Base-by-base conservation (phyloP, 2,329 filamentous ascomycete species). In the Lecanicillium sp. region DNA sequence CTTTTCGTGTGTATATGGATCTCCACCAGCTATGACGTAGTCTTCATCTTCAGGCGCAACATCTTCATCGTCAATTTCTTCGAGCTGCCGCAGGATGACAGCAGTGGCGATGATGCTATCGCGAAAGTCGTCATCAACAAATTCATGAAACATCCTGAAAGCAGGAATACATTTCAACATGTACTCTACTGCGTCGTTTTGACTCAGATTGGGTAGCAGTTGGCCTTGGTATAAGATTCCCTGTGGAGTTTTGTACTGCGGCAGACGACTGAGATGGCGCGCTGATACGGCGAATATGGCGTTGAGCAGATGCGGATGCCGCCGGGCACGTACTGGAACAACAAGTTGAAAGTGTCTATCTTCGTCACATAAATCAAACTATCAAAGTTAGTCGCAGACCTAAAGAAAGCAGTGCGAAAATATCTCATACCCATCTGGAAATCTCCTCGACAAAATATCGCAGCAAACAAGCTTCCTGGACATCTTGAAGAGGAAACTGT, bases 341-440 rank as follows among this genome's bases (percentile, higher is more conserved):
- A 60, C 52, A 7, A 64, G 47, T 27, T 64, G 60, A 27, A 64
- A 64, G 30, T 64, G 61, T 5, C 61, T 46, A 27, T 57, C 50
- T 13, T 61, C 58, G n/a, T 64, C 61, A 14, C 60, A 63, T 1
- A 64, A 50, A 20, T 64, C 61, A 40, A 64, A 59, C 61, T 64
- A 28, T 6, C 3, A 5, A 8, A 4, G 16, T 8, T 16, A 4
- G 14, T 17, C 15, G 9, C 6, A 20, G 16, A 9, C 4, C 3
- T 13, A 3, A n/a, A 27, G 7, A 9, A 31, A 22, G 9, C n/a
- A 9, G 14, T 5, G 9, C 5, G 17, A 9, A 2, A 3, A 5
- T 15, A 37, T 13, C 46, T 35, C 51, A 63, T n/a, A n/a, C 60
- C 60, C 60, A 64, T 34, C 59, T 59, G 8, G 61, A 62, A 9